These are phyloP conservation scores for Pugionium dolabratum DNA, from an alignment of 345 rosid genomes.

Conservation along the genomic window DNA sequence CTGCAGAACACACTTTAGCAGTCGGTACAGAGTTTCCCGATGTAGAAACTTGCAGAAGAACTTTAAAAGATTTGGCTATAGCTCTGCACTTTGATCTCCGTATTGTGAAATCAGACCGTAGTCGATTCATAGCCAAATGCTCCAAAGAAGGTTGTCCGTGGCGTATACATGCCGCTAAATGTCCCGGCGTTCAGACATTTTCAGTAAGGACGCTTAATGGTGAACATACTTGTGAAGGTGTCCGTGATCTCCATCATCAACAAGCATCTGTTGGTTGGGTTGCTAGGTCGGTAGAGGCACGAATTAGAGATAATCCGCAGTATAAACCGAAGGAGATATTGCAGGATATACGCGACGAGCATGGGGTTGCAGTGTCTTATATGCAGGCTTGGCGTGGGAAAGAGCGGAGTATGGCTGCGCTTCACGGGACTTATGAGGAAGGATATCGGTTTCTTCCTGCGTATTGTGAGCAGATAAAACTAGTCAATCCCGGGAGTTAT, in stretches of 20 bases:
- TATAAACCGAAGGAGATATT: constrained; percentile 94
- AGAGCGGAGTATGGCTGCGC: constrained; percentile 99
- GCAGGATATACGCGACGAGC: constrained; percentile 91
- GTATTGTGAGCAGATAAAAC: constrained; percentile 84
- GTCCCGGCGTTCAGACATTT: constrained; percentile 88
- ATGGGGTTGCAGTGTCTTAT: constrained; percentile 98
- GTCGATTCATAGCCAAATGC: constrained; percentile 97
- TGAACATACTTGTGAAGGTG: constrained; percentile 98
- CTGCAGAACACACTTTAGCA: constrained; percentile 50
- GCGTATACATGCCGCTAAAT: constrained; percentile 98
- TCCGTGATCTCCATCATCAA: constrained; percentile 87
- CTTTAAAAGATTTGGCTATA: constrained; percentile 90
- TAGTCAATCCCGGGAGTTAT: constrained; percentile 84
- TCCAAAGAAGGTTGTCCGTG: constrained; percentile 99
- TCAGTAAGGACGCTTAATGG: constrained; percentile 84
- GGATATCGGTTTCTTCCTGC: constrained; percentile 89
- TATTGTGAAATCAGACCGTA: constrained; percentile 95
- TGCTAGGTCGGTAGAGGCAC: constrained; percentile 94
- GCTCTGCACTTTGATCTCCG: constrained; percentile 96
- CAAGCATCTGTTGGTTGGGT: constrained; percentile 99
- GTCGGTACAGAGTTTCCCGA: constrained; percentile 95
- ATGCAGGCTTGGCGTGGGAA: constrained; percentile 99
- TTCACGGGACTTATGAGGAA: constrained; percentile 98
- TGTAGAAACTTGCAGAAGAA: constrained; percentile 97
- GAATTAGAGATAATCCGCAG: constrained; percentile 92